Conservation (phyloP, 345 rosid genomes). For the Murraya paniculata region DNA sequence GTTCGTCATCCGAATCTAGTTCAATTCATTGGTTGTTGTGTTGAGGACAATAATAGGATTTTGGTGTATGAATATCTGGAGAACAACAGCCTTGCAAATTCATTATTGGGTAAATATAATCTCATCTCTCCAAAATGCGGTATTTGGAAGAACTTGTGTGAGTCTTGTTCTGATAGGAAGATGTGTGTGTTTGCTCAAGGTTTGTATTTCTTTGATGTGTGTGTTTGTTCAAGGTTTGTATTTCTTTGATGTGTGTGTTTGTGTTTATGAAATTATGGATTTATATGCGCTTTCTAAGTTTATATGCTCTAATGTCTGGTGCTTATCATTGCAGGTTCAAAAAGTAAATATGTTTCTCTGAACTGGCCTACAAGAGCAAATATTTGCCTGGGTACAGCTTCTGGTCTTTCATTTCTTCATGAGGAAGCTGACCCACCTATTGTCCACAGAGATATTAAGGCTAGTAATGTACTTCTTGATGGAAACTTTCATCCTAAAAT, state of each 20-base stretch:
- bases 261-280: not conserved
- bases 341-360: conserved; percentile 41
- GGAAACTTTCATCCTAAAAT: conserved; percentile 56
- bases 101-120: conserved; percentile 48
- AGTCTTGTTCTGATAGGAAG: not conserved
- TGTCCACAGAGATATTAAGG: conserved; percentile 81
- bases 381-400: conserved; percentile 64
- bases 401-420: conserved; percentile 68
- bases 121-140: not conserved
- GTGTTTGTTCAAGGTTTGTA: no score
- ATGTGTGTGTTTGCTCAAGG: not conserved
- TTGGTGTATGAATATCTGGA: conserved; percentile 66
- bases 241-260: not conserved
- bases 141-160: not conserved
- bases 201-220: not conserved
- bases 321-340: conserved; percentile 43
- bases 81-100: conserved; percentile 65
- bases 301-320: conserved; percentile 2
- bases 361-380: conserved; percentile 59
- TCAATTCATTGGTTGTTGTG: conserved; percentile 63
- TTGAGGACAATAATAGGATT: conserved; percentile 46
- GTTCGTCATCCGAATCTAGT: conserved; percentile 63
- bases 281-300: not conserved
- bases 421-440: conserved; percentile 58
- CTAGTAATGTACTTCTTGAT: conserved; percentile 75